phyloP scores from a whole-genome alignment of 805 yeast genomes.

The Ogataea henricii region DNA sequence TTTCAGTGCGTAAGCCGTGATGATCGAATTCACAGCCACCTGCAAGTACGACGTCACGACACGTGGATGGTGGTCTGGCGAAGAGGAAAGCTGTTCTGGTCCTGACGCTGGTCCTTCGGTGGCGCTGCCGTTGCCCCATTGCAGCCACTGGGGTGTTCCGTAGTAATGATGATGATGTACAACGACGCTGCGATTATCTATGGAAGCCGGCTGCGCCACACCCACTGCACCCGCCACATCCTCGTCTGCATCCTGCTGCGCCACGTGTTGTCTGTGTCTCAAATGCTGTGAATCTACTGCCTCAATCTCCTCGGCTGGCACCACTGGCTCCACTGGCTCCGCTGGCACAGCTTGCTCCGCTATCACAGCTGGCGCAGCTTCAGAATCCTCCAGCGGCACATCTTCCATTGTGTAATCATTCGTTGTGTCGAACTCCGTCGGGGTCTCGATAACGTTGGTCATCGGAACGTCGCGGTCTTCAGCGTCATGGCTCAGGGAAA shows the following conservation, averaged over 20 bases:
- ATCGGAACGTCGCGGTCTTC: slow-evolving; percentile 1
- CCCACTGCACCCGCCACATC: slow-evolving; percentile 1
- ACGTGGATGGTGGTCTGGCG: slow-evolving; percentile 46
- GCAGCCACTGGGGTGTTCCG: neutral
- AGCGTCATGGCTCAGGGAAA: slow-evolving; percentile 11
- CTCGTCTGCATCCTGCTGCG: slow-evolving; percentile 12
- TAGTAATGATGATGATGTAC: slow-evolving; percentile 17
- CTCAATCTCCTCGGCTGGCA: too few relatives aligned
- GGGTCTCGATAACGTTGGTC: slow-evolving; percentile 5
- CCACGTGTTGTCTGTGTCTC: slow-evolving; percentile 13
- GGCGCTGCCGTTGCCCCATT: neutral
- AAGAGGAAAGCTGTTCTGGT: too few relatives aligned
- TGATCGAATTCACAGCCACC: slow-evolving; percentile 49
- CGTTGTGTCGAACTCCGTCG: neutral
- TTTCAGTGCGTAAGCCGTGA: slow-evolving; percentile 46
- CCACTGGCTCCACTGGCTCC: neutral
- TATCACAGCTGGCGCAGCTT: neutral
- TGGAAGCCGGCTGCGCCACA: neutral
- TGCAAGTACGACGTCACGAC: slow-evolving; percentile 64
- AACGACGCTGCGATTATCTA: slow-evolving; percentile 2
- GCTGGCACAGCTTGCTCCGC: neutral
- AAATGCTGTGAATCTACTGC: neutral
- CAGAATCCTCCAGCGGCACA: slow-evolving; percentile 13
- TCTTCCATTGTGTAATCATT: slow-evolving; percentile 20
- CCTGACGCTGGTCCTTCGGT: too few relatives aligned